Evolutionary conservation across 805 yeast species (phyloP), one percentile per base, ranked within the genome.

Genomic region (Cephaloascus fragrans): DNA sequence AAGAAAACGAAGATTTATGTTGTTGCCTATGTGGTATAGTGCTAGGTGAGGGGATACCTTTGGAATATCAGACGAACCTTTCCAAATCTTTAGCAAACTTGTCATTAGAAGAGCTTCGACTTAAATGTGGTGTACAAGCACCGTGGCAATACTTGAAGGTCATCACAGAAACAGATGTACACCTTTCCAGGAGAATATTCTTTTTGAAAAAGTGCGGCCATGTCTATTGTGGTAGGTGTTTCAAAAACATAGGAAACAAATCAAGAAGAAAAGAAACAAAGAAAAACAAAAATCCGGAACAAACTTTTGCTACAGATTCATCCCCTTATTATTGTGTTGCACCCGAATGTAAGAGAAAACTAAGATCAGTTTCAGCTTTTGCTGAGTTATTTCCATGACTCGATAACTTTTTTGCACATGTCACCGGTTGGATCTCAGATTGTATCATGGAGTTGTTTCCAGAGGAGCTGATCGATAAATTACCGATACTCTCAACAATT

Each of bases 141-240:
- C 90, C 93, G 2, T 83, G 81, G 71, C 81, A 75, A 47, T 73
- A 80, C 29, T 47, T 65, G 14, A 52, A 57, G 14, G 59, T 62
- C 19, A 59, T 79, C n/a, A 69, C 80, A 0, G 67, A 63, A 9
- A 61, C 64, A 0, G 94, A 84, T 49, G 49, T 61, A 16, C 80
- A 73, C 40, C 59, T 83, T 26, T 80, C 89, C 0, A 75, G 68
- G 48, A 69, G 87, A 43, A 71, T 82, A 2, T 87, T 80, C 50
- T 68, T 71, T 16, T 71, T 84, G 0, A 57, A 61, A 10, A 60
- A 57, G 32, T 87, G 96, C 63, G 96, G 96, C 0, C 96, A 87
- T 61, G 72, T 79, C 1, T 87, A 75, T 54, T 87, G 96, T 57
- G 96, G 96, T 1, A 59, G 90, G 33, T 87, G 96, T 59, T 83